phyloP scores from a whole-genome alignment of 441 rosid species.

The Pelargonium myrrhifolium region DNA sequence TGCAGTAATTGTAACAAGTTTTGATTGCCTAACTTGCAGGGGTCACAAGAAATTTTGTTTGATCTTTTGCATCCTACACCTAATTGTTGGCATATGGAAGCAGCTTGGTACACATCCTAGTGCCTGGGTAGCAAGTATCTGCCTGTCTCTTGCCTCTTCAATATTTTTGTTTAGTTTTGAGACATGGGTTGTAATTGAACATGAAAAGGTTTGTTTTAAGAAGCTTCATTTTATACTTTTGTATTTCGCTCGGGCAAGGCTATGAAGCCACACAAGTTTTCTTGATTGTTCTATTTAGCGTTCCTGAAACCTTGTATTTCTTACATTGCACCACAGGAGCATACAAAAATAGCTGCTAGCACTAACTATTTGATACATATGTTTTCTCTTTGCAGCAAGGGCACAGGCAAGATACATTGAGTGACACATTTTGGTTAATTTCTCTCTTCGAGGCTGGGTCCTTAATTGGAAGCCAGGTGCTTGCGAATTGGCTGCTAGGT shows the following conservation, averaged over 20 bases:
- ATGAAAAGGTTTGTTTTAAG: conserved; percentile 55
- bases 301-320: conserved; percentile 5
- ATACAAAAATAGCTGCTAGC: not conserved
- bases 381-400: conserved; percentile 55
- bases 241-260: not conserved
- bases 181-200: conserved; percentile 74
- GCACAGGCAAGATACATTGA: conserved; percentile 60
- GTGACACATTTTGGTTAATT: conserved; percentile 85
- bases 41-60: conserved; percentile 73
- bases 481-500: conserved; percentile 61
- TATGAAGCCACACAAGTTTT: not conserved
- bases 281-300: not conserved
- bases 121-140: conserved; percentile 50
- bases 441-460: conserved; percentile 71
- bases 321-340: not conserved
- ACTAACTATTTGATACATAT: conserved; percentile 4
- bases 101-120: conserved; percentile 44
- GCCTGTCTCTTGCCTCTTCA: conserved; percentile 63
- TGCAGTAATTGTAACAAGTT: conserved; percentile 4
- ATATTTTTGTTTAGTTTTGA: conserved; percentile 71
- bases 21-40: conserved; percentile 31
- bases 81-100: conserved; percentile 68
- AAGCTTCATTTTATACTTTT: conserved; percentile 6
- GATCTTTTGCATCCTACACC: conserved; percentile 60
- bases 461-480: conserved; percentile 67